phyloP scores from a whole-genome alignment of 176 grass and related monocot genomes.

The Stipa capillata region DNA sequence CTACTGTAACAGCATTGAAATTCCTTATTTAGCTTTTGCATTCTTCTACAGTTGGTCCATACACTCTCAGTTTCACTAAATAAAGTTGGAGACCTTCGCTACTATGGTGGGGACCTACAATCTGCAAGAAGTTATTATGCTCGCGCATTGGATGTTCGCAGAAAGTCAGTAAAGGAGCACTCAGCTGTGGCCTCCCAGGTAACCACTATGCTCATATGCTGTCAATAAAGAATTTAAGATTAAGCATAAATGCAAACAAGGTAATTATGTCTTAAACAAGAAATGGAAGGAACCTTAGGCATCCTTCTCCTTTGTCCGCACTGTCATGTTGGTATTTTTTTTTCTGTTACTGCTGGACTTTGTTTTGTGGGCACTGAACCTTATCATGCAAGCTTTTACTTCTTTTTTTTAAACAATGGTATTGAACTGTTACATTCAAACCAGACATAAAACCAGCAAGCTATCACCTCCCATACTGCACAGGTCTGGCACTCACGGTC shows the following conservation, averaged over 20 bases:
- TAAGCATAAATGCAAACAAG: background rate
- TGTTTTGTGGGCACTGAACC: background rate
- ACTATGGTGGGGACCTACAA: slow-evolving; percentile 79
- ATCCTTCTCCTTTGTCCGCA: background rate
- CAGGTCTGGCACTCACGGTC: background rate
- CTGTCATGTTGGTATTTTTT: background rate
- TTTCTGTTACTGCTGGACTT: background rate
- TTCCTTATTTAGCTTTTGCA: slow-evolving; percentile 20
- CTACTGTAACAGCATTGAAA: background rate
- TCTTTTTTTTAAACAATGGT: background rate
- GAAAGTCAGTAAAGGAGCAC: slow-evolving; percentile 71
- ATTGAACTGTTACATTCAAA: background rate
- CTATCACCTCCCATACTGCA: background rate
- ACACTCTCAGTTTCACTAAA: slow-evolving; percentile 93
- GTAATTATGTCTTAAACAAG: background rate
- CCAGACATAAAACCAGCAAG: background rate
- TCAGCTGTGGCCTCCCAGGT: slow-evolving; percentile 80
- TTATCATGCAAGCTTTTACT: background rate
- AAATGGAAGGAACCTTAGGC: background rate
- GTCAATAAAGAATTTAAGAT: background rate
- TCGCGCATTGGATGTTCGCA: slow-evolving; percentile 70
- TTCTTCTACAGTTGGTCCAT: slow-evolving; percentile 69
- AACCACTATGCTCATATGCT: background rate
- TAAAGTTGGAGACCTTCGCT: slow-evolving; percentile 90
- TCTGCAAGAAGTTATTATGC: slow-evolving; percentile 89